These are phyloP conservation scores for Stagonosporopsis tanaceti DNA, from an alignment of 2,329 filamentous ascomycete species.

Conservation along the genomic window DNA sequence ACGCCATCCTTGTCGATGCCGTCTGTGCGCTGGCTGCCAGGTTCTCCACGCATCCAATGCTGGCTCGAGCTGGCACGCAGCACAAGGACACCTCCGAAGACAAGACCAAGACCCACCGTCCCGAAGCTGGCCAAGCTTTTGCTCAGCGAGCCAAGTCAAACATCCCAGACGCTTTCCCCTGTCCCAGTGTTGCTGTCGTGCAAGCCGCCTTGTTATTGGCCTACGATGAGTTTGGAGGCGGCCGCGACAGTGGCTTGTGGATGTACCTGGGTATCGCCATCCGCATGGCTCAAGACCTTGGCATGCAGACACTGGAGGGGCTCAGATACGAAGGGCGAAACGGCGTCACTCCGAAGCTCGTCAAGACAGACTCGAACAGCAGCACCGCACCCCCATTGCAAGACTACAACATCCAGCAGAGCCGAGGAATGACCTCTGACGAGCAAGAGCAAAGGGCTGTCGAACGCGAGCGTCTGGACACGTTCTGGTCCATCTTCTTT, in stretches of 20 bases:
- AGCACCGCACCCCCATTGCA: slow-evolving; percentile 58
- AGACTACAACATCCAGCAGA: slow-evolving; percentile 61
- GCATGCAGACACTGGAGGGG: slow-evolving; percentile 82
- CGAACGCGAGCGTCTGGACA: slow-evolving; percentile 84
- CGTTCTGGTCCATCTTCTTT: slow-evolving; percentile 90
- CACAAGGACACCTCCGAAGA: slow-evolving; percentile 40
- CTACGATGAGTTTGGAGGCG: slow-evolving; percentile 88
- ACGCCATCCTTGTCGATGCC: slow-evolving; percentile 85
- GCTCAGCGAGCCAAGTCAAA: slow-evolving; percentile 84
- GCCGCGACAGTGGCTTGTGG: slow-evolving; percentile 89
- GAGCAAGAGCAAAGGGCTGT: slow-evolving; percentile 67
- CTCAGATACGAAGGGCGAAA: slow-evolving; percentile 65
- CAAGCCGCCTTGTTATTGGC: slow-evolving; percentile 85
- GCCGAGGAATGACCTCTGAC: slow-evolving; percentile 44
- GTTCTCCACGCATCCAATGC: slow-evolving; percentile 71
- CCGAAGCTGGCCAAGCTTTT: slow-evolving; percentile 79
- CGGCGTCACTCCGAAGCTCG: slow-evolving; percentile 64
- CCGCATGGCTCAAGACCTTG: slow-evolving; percentile 80
- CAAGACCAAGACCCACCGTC: slow-evolving; percentile 49
- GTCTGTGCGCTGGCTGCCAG: slow-evolving; percentile 83
- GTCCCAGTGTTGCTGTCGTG: slow-evolving; percentile 81
- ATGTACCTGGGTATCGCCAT: slow-evolving; percentile 92
- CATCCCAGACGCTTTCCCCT: slow-evolving; percentile 82
- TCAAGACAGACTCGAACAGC: slow-evolving; percentile 52
- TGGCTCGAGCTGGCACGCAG: slow-evolving; percentile 59